Conservation (phyloP, 192 early-diverging fungal species). For the Umbelopsis sp. region DNA sequence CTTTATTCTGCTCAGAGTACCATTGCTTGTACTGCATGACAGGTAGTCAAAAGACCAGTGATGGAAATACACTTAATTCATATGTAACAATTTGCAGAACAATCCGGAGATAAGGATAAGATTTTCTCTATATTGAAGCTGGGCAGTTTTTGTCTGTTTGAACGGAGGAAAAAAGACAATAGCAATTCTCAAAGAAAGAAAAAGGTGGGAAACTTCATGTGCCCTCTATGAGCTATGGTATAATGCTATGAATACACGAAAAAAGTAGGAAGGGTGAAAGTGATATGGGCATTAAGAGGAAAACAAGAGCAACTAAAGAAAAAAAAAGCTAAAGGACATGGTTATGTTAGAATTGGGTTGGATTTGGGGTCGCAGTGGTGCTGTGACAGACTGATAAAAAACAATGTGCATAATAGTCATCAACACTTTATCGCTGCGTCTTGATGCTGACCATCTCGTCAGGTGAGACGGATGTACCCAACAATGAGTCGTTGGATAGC, state of each 20-base stretch:
- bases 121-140: background rate
- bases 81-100: no score
- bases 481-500: constrained; percentile 24
- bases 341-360: background rate
- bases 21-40: no score
- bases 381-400: no score
- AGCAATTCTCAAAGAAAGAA: constrained; percentile 6
- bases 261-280: background rate
- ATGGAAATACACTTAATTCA: no score
- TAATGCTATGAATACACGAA: constrained; percentile 21
- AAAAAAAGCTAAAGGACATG: background rate
- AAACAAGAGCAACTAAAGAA: constrained; percentile 2
- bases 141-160: background rate
- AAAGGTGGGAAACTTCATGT: constrained; percentile 9
- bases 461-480: constrained; percentile 10
- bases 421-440: background rate
- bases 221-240: constrained; percentile 19
- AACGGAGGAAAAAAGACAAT: background rate
- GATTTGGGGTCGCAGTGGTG: no score
- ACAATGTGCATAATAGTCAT: no score
- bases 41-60: no score
- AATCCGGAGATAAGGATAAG: background rate
- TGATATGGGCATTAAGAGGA: background rate
- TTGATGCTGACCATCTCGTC: constrained; percentile 16
- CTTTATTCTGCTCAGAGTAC: no score